phyloP scores from a whole-genome alignment of 148 eudicot genomes.

The Vaccinium corymbosum region DNA sequence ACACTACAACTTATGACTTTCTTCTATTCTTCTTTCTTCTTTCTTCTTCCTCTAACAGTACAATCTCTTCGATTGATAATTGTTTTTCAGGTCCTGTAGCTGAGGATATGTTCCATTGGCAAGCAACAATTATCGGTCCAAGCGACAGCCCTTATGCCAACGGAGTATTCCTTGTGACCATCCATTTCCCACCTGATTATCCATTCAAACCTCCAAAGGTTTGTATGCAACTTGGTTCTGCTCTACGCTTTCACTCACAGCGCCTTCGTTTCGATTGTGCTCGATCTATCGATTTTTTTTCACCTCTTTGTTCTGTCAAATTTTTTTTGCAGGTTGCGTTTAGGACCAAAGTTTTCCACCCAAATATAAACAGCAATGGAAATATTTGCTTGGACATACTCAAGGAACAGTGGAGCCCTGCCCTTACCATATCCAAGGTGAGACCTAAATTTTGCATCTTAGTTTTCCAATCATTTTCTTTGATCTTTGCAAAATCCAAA shows the following conservation, averaged over 20 bases:
- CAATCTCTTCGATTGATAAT: background rate
- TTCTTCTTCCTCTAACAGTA: background rate
- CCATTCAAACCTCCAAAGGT: slow-evolving; percentile 86
- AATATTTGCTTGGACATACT: slow-evolving; percentile 75
- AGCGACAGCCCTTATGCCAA: slow-evolving; percentile 63
- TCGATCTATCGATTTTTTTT: background rate
- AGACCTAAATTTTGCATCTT: background rate
- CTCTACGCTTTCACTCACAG: background rate
- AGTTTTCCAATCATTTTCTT: background rate
- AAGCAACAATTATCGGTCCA: slow-evolving; percentile 68
- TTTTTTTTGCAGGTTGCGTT: slow-evolving; percentile 51
- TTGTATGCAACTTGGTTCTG: background rate
- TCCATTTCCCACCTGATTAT: slow-evolving; percentile 69
- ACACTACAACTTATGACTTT: background rate
- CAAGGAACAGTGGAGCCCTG: slow-evolving; percentile 81
- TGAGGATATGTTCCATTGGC: slow-evolving; percentile 70
- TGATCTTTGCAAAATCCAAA: background rate
- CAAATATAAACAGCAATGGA: slow-evolving; percentile 64
- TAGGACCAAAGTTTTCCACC: slow-evolving; percentile 69
- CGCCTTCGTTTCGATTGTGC: background rate
- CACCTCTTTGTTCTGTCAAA: background rate
- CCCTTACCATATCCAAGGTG: slow-evolving; percentile 77
- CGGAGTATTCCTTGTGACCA: slow-evolving; percentile 56
- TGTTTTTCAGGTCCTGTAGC: slow-evolving; percentile 49
- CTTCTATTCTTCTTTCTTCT: background rate